Percentiles rank a stretch among this genome's conserved stretches.
Conservation (phyloP, 2,329 filamentous ascomycete species). For the Arthrobotrys pseudoclavata region DNA sequence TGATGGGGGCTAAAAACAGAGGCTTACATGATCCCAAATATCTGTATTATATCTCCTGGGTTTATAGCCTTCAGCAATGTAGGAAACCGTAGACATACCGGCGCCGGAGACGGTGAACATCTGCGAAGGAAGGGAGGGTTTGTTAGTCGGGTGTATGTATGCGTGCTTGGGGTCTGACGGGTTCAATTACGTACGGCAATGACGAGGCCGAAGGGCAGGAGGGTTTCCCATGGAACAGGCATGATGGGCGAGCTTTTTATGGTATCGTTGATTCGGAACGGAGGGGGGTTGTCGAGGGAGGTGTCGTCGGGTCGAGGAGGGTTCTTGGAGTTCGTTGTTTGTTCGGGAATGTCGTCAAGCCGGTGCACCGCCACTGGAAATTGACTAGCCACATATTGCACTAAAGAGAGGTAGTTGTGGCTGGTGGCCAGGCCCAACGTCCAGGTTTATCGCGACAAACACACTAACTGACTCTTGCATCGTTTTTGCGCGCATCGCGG, state of each 20-base stretch:
- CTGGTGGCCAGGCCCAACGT: constrained; percentile 23
- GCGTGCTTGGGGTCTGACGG: constrained; percentile 26
- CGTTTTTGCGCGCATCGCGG: constrained; percentile 59
- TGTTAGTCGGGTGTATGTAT: constrained; percentile 3
- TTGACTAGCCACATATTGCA: constrained; percentile 23
- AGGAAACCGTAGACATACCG: constrained; percentile 72
- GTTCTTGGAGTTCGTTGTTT: neutral
- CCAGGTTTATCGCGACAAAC: constrained; percentile 40
- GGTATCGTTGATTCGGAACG: constrained; percentile 41
- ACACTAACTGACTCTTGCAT: constrained; percentile 14
- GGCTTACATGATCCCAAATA: constrained; percentile 74
- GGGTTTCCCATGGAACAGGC: constrained; percentile 75
- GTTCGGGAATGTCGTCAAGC: constrained; percentile 11
- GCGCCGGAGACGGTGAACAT: constrained; percentile 76
- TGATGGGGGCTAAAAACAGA: neutral
- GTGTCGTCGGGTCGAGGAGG: neutral
- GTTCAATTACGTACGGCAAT: constrained; percentile 69
- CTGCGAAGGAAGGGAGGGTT: constrained; percentile 65
- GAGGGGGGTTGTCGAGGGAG: constrained; percentile 34
- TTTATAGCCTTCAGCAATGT: constrained; percentile 74
- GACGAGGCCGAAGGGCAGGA: constrained; percentile 77
- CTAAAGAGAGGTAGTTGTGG: constrained; percentile 7
- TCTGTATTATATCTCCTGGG: constrained; percentile 74
- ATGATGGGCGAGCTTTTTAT: constrained; percentile 67
- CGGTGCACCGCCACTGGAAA: neutral